phyloP scores from a whole-genome alignment of 805 yeast species.

The Cyberlindnera americana region DNA sequence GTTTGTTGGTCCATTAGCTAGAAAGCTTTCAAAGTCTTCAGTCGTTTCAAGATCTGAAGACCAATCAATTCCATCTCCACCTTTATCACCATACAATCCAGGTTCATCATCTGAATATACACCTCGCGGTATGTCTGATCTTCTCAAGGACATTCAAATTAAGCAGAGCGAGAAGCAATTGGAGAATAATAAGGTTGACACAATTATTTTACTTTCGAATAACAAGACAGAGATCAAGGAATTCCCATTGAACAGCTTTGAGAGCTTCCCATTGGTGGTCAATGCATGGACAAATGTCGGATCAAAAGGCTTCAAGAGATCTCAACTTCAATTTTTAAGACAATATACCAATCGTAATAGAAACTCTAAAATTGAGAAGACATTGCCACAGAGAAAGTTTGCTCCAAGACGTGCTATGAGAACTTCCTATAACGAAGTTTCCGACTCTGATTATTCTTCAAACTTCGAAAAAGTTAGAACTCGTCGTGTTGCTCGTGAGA shows the following conservation, averaged over 20 bases:
- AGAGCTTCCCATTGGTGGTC: constrained; percentile 44
- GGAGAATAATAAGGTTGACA: constrained; percentile 13
- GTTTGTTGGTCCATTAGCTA: constrained; percentile 16
- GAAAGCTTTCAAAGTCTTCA: constrained; percentile 28
- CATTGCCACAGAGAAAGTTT: constrained; percentile 18
- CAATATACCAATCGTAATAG: constrained; percentile 37
- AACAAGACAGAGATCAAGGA: constrained; percentile 22
- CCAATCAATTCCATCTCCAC: constrained; percentile 41
- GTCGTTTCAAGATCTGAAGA: constrained; percentile 24
- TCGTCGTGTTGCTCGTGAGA: constrained; percentile 48
- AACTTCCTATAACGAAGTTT: constrained; percentile 22
- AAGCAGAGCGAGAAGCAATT: constrained; percentile 16
- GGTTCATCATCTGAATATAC: constrained; percentile 8
- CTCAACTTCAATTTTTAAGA: constrained; percentile 49
- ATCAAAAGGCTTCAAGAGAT: constrained; percentile 41
- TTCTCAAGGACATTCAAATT: constrained; percentile 22
- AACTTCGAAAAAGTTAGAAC: constrained; percentile 54
- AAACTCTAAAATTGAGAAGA: constrained; percentile 23
- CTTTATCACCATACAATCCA: constrained; percentile 39
- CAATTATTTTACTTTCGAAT: constrained; percentile 15
- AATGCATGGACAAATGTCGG: constrained; percentile 48
- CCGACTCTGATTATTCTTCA: constrained; percentile 29
- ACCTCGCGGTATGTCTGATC: constrained; percentile 13
- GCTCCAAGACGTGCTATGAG: constrained; percentile 26
- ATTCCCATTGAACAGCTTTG: constrained; percentile 48